Evolutionary conservation across 1,139 yeast genomes (phyloP), one percentile per base, ranked within the genome.

Genomic region (Scheffersomyces cryptocercus): DNA sequence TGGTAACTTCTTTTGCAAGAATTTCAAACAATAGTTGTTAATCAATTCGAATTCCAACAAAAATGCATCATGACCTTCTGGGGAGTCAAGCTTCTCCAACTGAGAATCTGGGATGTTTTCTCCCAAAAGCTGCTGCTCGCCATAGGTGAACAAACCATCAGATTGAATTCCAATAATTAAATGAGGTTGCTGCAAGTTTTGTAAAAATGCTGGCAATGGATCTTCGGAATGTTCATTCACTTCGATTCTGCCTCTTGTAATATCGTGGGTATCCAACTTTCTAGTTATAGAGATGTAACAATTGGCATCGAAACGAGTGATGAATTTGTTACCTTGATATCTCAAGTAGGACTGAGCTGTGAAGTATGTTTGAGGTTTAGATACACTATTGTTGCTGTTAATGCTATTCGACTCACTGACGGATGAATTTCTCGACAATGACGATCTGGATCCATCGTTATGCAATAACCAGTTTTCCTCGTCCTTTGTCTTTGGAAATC

Each of bases 41-140:
- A 93, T 89, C 43, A 84, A 81, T 41, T 82, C 86, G 64, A 93
- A 93, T 64, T 93, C 99, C 40, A 93, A 73, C 49, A 93, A 70
- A 60, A 93, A 93, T 2, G 99, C 99, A 70, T 93, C 99, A 61
- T 93, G 99, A 13, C 99, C 99, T 58, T 93, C 99, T n/a, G 95
- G 95, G 1, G 97, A 89, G 50, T 85, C 82, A 40, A 93, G 84
- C 55, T 81, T 81, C 52, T 83, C 82, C 50, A 93, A 71, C 5
- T 56, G 64, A 2, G 95, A 77, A 52, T 85, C 75, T 5, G 95
- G 95, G 45, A 93, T 79, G 59, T 83, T 71, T 37, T 81, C 77
- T 1, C 96, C 96, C 42, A 93, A 73, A 43, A 84, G 78, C 55
- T 88, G 89, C 65, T 93, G 99, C 65, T 93, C 99, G 14, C 90